phyloP scores from a whole-genome alignment of 768 basidiomycete species.

The Mycena polygramma region DNA sequence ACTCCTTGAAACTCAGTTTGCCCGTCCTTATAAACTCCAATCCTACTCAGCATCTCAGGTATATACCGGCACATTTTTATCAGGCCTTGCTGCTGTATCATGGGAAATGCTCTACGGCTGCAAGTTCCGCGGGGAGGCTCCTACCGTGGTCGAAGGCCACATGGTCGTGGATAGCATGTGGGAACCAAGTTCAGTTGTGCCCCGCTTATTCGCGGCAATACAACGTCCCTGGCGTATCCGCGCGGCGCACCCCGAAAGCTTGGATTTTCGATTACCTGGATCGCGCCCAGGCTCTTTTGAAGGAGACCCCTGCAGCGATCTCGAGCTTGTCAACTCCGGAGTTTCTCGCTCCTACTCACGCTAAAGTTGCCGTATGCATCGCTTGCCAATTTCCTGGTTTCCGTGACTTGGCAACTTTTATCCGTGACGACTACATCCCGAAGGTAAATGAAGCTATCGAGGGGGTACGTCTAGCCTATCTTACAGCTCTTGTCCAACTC shows the following conservation, averaged over 20 bases:
- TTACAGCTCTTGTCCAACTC: too few species aligned
- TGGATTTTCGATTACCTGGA: conserved; percentile 17
- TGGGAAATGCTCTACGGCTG: too few species aligned
- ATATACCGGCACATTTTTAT: not conserved
- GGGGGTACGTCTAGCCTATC: too few species aligned
- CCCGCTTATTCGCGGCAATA: not conserved
- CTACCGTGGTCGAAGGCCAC: too few species aligned
- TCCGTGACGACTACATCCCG: too few species aligned
- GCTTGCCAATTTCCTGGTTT: too few species aligned
- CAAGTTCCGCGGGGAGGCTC: too few species aligned
- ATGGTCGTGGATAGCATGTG: not conserved
- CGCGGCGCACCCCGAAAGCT: not conserved
- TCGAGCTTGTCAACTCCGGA: not conserved
- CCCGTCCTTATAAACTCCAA: not conserved
- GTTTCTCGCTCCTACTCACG: not conserved
- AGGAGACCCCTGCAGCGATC: not conserved
- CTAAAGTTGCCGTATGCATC: too few species aligned
- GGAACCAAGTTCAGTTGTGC: too few species aligned
- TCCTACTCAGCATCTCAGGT: not conserved
- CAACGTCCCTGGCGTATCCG: not conserved
- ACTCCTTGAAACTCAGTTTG: not conserved
- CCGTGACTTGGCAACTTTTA: too few species aligned
- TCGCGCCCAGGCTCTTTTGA: not conserved
- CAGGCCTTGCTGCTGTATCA: too few species aligned
- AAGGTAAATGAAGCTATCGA: too few species aligned